Evolutionary conservation across 225 moss, liverwort and hornwort species (phyloP), one percentile per base, ranked within the genome.

Genomic region (Ulota crispa): DNA sequence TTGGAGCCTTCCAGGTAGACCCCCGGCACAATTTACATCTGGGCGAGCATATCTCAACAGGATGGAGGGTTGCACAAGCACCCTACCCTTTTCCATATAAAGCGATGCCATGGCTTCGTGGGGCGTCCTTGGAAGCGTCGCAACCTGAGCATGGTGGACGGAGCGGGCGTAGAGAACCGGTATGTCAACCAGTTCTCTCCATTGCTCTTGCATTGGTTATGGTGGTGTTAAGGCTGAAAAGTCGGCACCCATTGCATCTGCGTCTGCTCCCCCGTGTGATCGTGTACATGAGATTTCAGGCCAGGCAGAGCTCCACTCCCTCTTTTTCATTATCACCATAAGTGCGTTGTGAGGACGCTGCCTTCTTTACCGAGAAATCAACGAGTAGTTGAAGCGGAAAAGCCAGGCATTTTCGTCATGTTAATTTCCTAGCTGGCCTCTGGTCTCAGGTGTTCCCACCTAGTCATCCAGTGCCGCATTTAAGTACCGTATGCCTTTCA

Each of bases 1-100:
- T 81, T 81, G 77, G 88, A 90, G 70, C 55, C 82, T 53, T 69
- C 78, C 43, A 87, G 80, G 57, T 83, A 83, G 64, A 80, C 45
- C 76, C 50, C 63, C 42, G 71, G 57, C 77, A 59, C 80, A 52
- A 82, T 75, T 67, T 63, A 84, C 61, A 69, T 65, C 60, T 82
- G 66, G 70, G 37, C 19, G 65, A 89, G 64, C 36, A 39, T 82
- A 28, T 70, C 66, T 77, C 78, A 85, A 76, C 78, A 55, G 45
- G 83, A 63, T 59, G 83, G 72, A n/a, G 86, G 71, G 19, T 74
- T 82, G 73, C 57, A 81, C 84, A 61, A 65, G 70, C 68, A 80
- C 80, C 75, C 78, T 82, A 79, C 66, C 75, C 78, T 80, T 81
- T 73, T 24, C 79, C 53, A 61, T 67, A 26, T 54, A 64, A 68